Evolutionary conservation across 2,329 filamentous ascomycete genomes (phyloP), one percentile per base, ranked within the genome.

Genomic region (Chaetomiaceae sp.): DNA sequence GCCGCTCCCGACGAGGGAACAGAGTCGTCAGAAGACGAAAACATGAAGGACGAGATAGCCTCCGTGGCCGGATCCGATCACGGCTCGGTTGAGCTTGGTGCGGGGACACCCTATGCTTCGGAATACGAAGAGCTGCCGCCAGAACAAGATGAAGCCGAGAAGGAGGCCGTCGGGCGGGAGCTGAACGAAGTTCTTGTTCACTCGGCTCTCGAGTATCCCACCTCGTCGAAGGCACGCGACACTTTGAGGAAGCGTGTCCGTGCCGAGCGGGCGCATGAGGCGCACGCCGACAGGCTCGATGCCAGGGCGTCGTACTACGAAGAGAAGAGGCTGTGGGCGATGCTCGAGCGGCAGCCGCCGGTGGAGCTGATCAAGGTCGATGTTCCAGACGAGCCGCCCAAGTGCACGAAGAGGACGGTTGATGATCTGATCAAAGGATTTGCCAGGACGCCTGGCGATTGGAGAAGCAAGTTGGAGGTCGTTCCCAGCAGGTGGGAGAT

Each of bases 271-370:
- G 57, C 59, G 10, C 68, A 72, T 35, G 73, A 76, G 50, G 61
- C 56, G 11, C 63, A 69, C 30, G 72, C 74, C 0, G 70, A 74
- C 20, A 55, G 60, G 3, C 49, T 62, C 12, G 74, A 78, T 50
- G 60, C 61, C 14, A 61, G 62, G 32, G 64, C 61, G 2, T 69
- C 66, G 43, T 62, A 63, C 35, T 54, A 60, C 19, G 72, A 71
- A 26, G 74, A 77, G 54, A 50, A 55, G 20, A 58, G 64, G 37
- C 61, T 78, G 62, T 76, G 74, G 74, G 55, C 59, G 9, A 47
- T 75, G 14, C 49, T 76, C 17, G 65, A 66, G 33, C 62, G 60
- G 55, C 57, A 61, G 26, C 68, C 69, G 2, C 68, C 66, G 0
- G 58, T 58, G 47, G 62, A 62, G 20, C 34, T 50, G 33, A 26